These are phyloP conservation scores for Backusella australiensis DNA, from an alignment of 192 early-diverging fungal genomes.

Conservation along the genomic window DNA sequence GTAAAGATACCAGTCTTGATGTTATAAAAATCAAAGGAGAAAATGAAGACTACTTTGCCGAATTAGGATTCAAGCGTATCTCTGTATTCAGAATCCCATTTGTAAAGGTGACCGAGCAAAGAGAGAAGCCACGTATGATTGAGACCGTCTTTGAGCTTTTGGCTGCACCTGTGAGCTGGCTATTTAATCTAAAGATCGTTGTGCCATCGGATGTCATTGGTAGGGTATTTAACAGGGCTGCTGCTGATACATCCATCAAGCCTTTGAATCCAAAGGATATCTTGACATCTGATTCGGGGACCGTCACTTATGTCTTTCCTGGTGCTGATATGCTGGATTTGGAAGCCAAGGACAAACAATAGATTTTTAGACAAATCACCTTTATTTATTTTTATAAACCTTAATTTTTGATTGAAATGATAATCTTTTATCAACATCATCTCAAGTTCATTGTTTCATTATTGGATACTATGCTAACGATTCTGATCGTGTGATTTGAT, in stretches of 20 bases:
- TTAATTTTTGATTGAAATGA: too few relatives aligned
- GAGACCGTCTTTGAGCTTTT: background rate
- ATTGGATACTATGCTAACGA: too few relatives aligned
- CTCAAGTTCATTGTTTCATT: too few relatives aligned
- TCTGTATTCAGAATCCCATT: background rate
- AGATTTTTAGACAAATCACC: background rate
- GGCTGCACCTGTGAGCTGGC: background rate
- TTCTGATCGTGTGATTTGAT: too few relatives aligned
- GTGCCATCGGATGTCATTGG: conserved; percentile 18
- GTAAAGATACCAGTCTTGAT: background rate
- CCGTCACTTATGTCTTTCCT: background rate
- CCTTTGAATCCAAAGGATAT: background rate
- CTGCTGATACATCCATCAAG: background rate
- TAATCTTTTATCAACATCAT: too few relatives aligned
- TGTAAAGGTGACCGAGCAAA: background rate
- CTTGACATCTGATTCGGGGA: background rate
- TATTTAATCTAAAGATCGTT: background rate
- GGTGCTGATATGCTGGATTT: background rate
- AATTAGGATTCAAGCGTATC: background rate
- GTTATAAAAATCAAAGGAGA: conserved; percentile 59
- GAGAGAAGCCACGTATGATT: background rate
- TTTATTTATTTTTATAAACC: too few relatives aligned
- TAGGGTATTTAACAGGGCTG: conserved; percentile 12
- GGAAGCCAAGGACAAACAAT: background rate
- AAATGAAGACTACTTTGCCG: background rate